Conservation (phyloP, 208 protist species). For the Strigomonas culicis region DNA sequence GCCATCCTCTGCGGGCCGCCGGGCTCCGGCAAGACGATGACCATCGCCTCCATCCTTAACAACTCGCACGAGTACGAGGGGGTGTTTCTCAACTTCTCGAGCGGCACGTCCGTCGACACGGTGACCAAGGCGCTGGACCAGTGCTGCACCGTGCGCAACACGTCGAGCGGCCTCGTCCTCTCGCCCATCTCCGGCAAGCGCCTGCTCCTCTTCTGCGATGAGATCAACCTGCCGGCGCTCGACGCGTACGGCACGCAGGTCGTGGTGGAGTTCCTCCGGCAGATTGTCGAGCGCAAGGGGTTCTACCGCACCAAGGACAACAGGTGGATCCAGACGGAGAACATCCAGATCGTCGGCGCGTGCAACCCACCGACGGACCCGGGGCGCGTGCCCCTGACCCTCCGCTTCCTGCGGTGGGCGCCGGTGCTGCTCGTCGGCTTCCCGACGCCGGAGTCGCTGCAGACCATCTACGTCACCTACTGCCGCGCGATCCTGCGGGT, state of each 20-base stretch:
- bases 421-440: slow-evolving; percentile 99
- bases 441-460: slow-evolving; percentile 94
- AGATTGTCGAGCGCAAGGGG: slow-evolving; percentile 97
- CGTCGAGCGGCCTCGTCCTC: slow-evolving; percentile 88
- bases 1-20: slow-evolving; percentile 97
- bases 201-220: slow-evolving; percentile 99
- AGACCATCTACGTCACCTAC: slow-evolving; percentile 98
- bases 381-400: slow-evolving; percentile 94
- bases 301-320: slow-evolving; percentile 93
- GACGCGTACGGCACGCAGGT: slow-evolving; percentile 98
- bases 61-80: slow-evolving; percentile 93
- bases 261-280: slow-evolving; percentile 97
- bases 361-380: slow-evolving; percentile 99
- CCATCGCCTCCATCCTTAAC: slow-evolving; percentile 92
- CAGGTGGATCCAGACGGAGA: slow-evolving; percentile 94
- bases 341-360: slow-evolving; percentile 96
- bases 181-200: slow-evolving; percentile 88
- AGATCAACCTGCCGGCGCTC: slow-evolving; percentile 97
- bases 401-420: slow-evolving; percentile 96
- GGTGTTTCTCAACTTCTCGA: slow-evolving; percentile 98
- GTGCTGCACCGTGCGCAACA: slow-evolving; percentile 94
- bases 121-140: slow-evolving; percentile 98
- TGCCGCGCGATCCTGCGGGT: slow-evolving; percentile 93
- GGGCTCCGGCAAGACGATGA: slow-evolving; percentile 99
- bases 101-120: slow-evolving; percentile 93